A percentile compares a stretch with the other conserved stretches of the same genome.
Evolutionary conservation across 2,329 filamentous ascomycete genomes (phyloP).

Genomic region (Ascochyta pisi): DNA sequence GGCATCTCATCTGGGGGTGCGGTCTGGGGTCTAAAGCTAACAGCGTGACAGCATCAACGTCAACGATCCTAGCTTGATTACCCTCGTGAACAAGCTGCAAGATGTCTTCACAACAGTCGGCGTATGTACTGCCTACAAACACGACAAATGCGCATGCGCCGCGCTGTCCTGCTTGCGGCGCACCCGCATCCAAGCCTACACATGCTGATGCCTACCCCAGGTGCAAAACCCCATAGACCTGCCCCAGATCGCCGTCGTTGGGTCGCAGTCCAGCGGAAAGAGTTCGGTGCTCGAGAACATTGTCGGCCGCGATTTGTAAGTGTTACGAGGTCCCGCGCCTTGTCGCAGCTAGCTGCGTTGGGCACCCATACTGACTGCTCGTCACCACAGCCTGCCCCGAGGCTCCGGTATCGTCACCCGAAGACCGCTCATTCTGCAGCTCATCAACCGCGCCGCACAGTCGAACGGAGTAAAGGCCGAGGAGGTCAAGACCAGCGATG

Average conservation of each 20-base stretch:
- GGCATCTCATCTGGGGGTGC: constrained; percentile 21
- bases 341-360: background rate
- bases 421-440: constrained; percentile 93
- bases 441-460: constrained; percentile 82
- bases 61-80: constrained; percentile 73
- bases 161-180: constrained; percentile 6
- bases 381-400: constrained; percentile 77
- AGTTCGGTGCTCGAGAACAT: constrained; percentile 99
- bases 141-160: constrained; percentile 1
- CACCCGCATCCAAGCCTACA: constrained; percentile 15
- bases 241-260: constrained; percentile 96
- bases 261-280: constrained; percentile 98
- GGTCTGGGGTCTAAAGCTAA: constrained; percentile 37
- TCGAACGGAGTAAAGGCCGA: constrained; percentile 72
- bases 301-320: constrained; percentile 97
- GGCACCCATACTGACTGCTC: constrained; percentile 34
- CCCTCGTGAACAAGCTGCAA: constrained; percentile 97
- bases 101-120: constrained; percentile 99
- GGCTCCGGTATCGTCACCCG: constrained; percentile 97
- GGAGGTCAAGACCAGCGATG: constrained; percentile 74
- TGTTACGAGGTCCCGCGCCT: constrained; percentile 27
- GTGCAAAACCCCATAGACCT: constrained; percentile 99
- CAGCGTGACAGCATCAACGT: constrained; percentile 67
- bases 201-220: constrained; percentile 53
- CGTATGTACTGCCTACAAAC: constrained; percentile 56